Evolutionary conservation across 2,329 filamentous ascomycete genomes (phyloP).

Genomic region (Hypoxylon sp.): DNA sequence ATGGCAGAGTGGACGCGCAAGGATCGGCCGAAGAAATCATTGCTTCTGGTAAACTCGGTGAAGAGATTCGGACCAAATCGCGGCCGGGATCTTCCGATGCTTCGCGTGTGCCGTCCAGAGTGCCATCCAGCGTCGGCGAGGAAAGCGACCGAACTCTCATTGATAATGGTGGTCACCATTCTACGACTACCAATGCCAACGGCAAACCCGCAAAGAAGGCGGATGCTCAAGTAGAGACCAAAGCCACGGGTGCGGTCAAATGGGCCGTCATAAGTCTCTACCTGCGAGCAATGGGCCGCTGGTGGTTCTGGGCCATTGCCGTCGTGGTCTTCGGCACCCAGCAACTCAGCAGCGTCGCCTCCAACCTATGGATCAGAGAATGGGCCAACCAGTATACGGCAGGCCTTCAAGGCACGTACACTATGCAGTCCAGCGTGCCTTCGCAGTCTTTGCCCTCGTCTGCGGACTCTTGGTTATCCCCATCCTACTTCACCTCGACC

Average conservation of each 20-base stretch:
- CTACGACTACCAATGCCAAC: slow-evolving; percentile 56
- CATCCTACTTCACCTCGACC: slow-evolving; percentile 52
- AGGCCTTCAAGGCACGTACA: slow-evolving; percentile 50
- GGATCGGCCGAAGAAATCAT: slow-evolving; percentile 82
- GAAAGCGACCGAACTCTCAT: slow-evolving; percentile 64
- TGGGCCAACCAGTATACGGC: slow-evolving; percentile 89
- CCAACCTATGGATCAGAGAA: slow-evolving; percentile 91
- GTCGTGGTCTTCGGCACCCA: slow-evolving; percentile 78
- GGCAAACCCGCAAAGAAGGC: slow-evolving; percentile 57
- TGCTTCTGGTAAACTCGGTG: slow-evolving; percentile 85
- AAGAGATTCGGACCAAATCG: slow-evolving; percentile 78
- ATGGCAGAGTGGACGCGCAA: slow-evolving; percentile 79
- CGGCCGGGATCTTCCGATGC: slow-evolving; percentile 71
- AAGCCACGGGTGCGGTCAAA: slow-evolving; percentile 87
- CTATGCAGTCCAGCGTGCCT: slow-evolving; percentile 46
- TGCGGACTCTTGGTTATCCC: slow-evolving; percentile 47
- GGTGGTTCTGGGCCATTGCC: slow-evolving; percentile 91
- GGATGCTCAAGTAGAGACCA: slow-evolving; percentile 74
- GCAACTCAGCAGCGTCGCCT: slow-evolving; percentile 85
- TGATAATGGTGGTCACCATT: slow-evolving; percentile 59
- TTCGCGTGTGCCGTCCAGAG: slow-evolving; percentile 79
- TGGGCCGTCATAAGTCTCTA: slow-evolving; percentile 87
- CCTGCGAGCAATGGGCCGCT: slow-evolving; percentile 88
- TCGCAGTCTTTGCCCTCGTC: slow-evolving; percentile 45
- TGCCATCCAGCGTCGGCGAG: slow-evolving; percentile 77